Evolutionary conservation across 441 rosid genomes (phyloP).

Genomic region (Populus hybrid): DNA sequence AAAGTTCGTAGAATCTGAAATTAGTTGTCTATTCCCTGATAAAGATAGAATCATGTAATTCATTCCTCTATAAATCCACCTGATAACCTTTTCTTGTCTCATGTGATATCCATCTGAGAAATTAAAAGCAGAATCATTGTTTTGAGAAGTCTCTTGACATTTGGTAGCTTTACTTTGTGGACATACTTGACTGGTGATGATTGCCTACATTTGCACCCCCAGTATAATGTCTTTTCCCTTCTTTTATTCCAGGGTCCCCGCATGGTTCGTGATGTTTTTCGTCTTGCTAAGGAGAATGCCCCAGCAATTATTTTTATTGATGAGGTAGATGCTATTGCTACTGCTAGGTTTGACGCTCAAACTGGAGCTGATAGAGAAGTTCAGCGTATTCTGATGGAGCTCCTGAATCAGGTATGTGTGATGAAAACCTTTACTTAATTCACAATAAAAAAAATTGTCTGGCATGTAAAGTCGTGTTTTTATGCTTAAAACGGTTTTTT

Average conservation of each 20-base stretch:
- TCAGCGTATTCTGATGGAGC: slow-evolving; percentile 96
- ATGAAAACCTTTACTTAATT: neutral
- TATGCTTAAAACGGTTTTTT: neutral
- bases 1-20: neutral
- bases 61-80: neutral
- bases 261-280: slow-evolving; percentile 99
- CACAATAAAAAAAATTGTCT: neutral
- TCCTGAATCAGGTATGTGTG: slow-evolving; percentile 76
- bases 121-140: neutral
- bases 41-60: neutral
- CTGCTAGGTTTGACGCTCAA: slow-evolving; percentile 99
- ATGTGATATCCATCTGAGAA: neutral
- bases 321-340: slow-evolving; percentile 98
- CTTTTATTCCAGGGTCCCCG: slow-evolving; percentile 71
- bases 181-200: neutral
- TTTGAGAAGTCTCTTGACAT: neutral
- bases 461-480: neutral
- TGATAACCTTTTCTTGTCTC: neutral
- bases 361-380: slow-evolving; percentile 99
- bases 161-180: too few species aligned
- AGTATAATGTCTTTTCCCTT: neutral
- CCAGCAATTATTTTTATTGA: slow-evolving; percentile 98
- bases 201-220: neutral
- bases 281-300: slow-evolving; percentile 97
- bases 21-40: neutral